Evolutionary conservation across 2,329 filamentous ascomycete species (phyloP).

Genomic region (Fusarium sp.): DNA sequence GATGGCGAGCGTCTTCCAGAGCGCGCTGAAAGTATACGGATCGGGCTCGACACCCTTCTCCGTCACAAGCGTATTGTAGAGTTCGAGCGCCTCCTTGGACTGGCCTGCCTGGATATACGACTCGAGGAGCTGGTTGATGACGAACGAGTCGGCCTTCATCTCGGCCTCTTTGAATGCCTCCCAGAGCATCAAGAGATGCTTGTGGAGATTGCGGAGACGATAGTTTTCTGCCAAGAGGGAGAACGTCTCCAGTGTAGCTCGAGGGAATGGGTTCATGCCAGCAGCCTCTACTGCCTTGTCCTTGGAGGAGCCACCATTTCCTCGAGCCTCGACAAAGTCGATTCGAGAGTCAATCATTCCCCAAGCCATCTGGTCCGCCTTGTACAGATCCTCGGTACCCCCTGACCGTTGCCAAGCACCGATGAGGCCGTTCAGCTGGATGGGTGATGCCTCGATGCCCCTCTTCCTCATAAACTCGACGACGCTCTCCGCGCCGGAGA

Average conservation of each 20-base stretch:
- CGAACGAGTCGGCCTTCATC: conserved; percentile 73
- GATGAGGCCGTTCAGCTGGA: conserved; percentile 83
- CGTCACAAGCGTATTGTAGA: conserved; percentile 63
- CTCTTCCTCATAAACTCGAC: conserved; percentile 76
- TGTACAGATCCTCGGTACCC: conserved; percentile 59
- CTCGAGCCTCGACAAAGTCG: conserved; percentile 63
- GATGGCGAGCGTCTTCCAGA: conserved; percentile 67
- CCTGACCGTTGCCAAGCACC: conserved; percentile 77
- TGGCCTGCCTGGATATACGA: conserved; percentile 68
- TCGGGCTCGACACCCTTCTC: conserved; percentile 64
- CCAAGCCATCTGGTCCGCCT: conserved; percentile 75
- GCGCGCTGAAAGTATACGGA: conserved; percentile 70
- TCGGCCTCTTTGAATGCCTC: conserved; percentile 68
- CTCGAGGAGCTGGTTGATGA: conserved; percentile 80
- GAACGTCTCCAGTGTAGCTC: conserved; percentile 79
- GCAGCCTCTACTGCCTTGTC: conserved; percentile 2
- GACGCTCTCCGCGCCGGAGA: conserved; percentile 75
- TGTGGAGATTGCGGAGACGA: conserved; percentile 65
- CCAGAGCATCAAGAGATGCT: conserved; percentile 66
- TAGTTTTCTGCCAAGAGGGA: conserved; percentile 77
- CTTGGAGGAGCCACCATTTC: conserved; percentile 20
- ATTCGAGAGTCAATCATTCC: conserved; percentile 76
- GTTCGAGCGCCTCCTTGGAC: conserved; percentile 59
- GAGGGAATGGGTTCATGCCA: conserved; percentile 52
- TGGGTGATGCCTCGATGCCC: conserved; percentile 71